Conservation (phyloP, 2,329 filamentous ascomycete species). For the Tolypocladium paradoxum region DNA sequence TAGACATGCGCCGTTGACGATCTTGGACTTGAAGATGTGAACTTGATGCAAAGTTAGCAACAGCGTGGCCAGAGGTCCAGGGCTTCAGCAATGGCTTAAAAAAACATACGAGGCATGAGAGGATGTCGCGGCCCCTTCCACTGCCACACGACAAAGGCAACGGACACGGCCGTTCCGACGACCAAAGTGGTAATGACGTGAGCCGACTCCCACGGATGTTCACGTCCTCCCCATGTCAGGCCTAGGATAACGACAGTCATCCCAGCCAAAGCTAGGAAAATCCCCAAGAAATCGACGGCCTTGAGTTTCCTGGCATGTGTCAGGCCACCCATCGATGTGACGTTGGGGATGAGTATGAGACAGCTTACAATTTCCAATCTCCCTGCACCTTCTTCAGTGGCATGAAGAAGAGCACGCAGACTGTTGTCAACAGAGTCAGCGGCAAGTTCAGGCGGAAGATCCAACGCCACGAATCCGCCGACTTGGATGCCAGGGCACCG, state of each 20-base stretch:
- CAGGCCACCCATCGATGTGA: not conserved
- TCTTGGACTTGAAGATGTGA: conserved; percentile 41
- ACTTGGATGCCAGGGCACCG: conserved; percentile 35
- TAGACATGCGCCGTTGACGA: conserved; percentile 43
- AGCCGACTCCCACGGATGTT: conserved; percentile 43
- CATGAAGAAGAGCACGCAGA: conserved; percentile 43
- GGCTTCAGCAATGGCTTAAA: not conserved
- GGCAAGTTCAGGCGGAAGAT: conserved; percentile 45
- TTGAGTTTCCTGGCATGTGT: conserved; percentile 28
- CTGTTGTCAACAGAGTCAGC: conserved; percentile 34
- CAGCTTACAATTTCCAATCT: conserved; percentile 32
- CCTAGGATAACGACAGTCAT: conserved; percentile 37
- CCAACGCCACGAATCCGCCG: conserved; percentile 37
- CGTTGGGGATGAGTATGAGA: not conserved
- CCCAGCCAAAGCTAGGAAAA: conserved; percentile 31
- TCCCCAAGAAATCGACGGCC: conserved; percentile 40
- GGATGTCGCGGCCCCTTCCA: conserved; percentile 37
- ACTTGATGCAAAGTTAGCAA: conserved; percentile 16
- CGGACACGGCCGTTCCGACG: conserved; percentile 34
- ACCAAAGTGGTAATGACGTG: conserved; percentile 44
- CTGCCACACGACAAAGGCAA: conserved; percentile 42
- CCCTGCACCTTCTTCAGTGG: conserved; percentile 42
- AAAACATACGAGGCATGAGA: conserved; percentile 30
- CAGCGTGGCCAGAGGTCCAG: not conserved
- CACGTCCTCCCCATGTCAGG: conserved; percentile 48